phyloP scores from a whole-genome alignment of 1,139 yeast genomes.

The Wickerhamiella infanticola region DNA sequence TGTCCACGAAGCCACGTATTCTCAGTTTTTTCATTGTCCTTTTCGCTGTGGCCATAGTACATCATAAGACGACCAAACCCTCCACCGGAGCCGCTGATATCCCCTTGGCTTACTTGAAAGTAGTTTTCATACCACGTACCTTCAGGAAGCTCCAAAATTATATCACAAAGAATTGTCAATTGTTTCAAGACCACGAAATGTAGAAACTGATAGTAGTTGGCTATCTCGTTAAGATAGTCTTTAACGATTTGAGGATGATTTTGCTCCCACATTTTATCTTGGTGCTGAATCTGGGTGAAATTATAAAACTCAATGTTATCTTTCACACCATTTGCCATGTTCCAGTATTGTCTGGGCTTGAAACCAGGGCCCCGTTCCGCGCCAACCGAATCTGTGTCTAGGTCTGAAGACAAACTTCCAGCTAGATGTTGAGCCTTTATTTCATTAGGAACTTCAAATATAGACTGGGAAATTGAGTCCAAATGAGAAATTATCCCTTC shows the following conservation, averaged over 20 bases:
- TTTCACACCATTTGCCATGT: constrained; percentile 27
- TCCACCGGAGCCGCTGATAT: constrained; percentile 24
- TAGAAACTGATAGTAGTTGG: constrained; percentile 25
- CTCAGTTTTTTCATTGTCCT: constrained; percentile 20
- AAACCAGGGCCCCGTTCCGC: constrained; percentile 35
- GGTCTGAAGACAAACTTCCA: constrained; percentile 27
- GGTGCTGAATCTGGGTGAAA: constrained; percentile 16
- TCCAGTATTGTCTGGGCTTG: constrained; percentile 29
- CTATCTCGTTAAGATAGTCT: constrained; percentile 26
- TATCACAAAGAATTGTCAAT: constrained; percentile 28
- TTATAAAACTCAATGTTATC: constrained; percentile 33
- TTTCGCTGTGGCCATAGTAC: constrained; percentile 26
- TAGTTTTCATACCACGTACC: constrained; percentile 27
- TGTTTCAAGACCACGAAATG: constrained; percentile 27
- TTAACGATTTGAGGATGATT: constrained; percentile 28
- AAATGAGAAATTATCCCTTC: constrained; percentile 23
- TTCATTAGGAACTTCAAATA: constrained; percentile 30
- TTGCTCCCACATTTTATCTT: constrained; percentile 5
- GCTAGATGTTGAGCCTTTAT: constrained; percentile 29
- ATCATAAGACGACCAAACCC: constrained; percentile 32
- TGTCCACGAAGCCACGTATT: constrained; percentile 37
- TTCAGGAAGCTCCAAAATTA: constrained; percentile 30
- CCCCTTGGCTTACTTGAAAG: constrained; percentile 22
- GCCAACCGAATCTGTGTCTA: constrained; percentile 25
- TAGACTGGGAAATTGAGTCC: constrained; percentile 27